Evolutionary conservation across 495 filamentous ascomycete species (phyloP).

Genomic region (Rusavskia elegans): DNA sequence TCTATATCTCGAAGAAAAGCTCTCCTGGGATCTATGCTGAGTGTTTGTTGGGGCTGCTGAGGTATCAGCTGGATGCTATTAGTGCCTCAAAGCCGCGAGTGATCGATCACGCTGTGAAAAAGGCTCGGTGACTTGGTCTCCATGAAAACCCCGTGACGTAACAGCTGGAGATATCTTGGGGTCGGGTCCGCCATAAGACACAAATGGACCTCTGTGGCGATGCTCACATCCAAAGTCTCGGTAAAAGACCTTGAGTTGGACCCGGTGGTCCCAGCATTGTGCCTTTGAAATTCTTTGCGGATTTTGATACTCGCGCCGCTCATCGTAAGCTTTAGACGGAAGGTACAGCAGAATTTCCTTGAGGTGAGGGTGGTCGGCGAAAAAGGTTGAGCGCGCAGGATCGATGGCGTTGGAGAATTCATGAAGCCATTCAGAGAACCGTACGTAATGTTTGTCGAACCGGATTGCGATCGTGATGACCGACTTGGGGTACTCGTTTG

Average conservation of each 20-base stretch:
- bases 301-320: not conserved
- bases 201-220: not conserved
- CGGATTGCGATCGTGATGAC: slow-evolving; percentile 2
- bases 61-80: too few species aligned
- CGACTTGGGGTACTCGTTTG: slow-evolving; percentile 5
- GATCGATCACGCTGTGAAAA: too few species aligned
- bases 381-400: not conserved
- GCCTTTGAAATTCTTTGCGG: not conserved
- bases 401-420: not conserved
- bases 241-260: not conserved
- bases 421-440: not conserved
- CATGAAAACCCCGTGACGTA: too few species aligned
- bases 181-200: not conserved
- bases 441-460: not conserved
- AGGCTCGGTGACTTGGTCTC: too few species aligned
- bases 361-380: not conserved
- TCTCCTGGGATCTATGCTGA: too few species aligned
- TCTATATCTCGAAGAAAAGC: too few species aligned
- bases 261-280: not conserved
- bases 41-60: too few species aligned
- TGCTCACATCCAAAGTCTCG: not conserved
- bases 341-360: not conserved
- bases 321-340: not conserved
- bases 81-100: too few species aligned
- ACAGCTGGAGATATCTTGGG: too few species aligned